These are phyloP conservation scores for Botrytis porri DNA, from an alignment of 2,329 filamentous ascomycete genomes.

Conservation along the genomic window DNA sequence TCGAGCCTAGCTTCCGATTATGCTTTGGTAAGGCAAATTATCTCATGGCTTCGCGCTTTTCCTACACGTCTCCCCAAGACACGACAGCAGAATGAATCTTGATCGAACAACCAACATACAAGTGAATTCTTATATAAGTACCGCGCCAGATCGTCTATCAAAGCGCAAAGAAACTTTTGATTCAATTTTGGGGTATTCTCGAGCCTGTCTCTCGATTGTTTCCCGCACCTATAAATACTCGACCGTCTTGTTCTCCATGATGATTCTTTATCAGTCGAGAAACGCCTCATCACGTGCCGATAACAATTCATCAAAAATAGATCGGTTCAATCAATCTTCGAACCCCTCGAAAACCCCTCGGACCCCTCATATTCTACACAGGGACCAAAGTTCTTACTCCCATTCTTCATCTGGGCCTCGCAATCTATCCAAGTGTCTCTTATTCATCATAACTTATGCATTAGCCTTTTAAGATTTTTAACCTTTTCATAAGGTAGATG, in stretches of 20 bases:
- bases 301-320: neutral
- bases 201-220: neutral
- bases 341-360: neutral
- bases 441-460: slow-evolving; percentile 1
- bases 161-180: neutral
- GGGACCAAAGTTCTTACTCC: neutral
- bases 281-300: slow-evolving; percentile 17
- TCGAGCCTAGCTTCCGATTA: neutral
- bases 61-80: slow-evolving; percentile 12
- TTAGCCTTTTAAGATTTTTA: neutral
- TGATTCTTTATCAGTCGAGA: neutral
- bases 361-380: neutral
- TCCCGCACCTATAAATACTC: neutral
- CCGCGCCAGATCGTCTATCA: accelerated
- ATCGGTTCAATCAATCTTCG: neutral
- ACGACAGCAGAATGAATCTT: neutral
- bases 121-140: neutral
- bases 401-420: neutral
- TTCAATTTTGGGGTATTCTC: neutral
- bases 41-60: neutral
- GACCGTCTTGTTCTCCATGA: neutral
- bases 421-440: neutral
- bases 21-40: neutral
- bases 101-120: neutral
- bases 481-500: neutral